A percentile compares a stretch with the other conserved stretches of the same genome.
Evolutionary conservation across 2,329 filamentous ascomycete species (phyloP).

Genomic region (Verticillium tricorpus): DNA sequence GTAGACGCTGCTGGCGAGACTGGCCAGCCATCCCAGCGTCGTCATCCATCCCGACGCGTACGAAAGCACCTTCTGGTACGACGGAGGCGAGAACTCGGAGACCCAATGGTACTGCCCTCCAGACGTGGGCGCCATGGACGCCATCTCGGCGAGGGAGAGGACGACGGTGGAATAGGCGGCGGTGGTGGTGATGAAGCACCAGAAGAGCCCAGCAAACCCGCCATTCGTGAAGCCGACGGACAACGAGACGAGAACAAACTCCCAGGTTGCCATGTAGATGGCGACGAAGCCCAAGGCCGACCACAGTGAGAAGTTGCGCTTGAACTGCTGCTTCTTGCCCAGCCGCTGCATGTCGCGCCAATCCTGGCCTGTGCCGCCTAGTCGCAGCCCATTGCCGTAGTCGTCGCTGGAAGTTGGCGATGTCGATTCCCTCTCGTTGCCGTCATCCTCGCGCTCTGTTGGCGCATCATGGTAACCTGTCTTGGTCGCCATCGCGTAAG

Average conservation of each 20-base stretch:
- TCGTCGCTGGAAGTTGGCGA: constrained; percentile 1
- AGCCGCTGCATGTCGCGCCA: constrained; percentile 16
- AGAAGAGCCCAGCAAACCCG: constrained; percentile 18
- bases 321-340: constrained; percentile 17
- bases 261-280: constrained; percentile 21
- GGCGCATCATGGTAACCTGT: background rate
- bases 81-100: constrained; percentile 43
- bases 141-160: constrained; percentile 27
- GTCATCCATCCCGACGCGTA: constrained; percentile 47
- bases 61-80: constrained; percentile 47
- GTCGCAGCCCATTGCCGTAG: constrained; percentile 6
- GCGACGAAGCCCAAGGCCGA: constrained; percentile 17
- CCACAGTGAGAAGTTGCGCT: constrained; percentile 13
- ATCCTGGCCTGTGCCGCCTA: constrained; percentile 12
- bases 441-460: background rate
- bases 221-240: constrained; percentile 12
- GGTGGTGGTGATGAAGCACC: constrained; percentile 15
- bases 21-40: constrained; percentile 38
- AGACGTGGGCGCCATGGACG: constrained; percentile 42
- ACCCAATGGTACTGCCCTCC: constrained; percentile 61
- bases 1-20: constrained; percentile 9
- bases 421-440: background rate
- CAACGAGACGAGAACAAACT: constrained; percentile 16
- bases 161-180: constrained; percentile 13
- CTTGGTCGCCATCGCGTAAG: background rate